A percentile compares a stretch with the other conserved stretches of the same genome.
Evolutionary conservation across 192 early-diverging fungal species (phyloP).

Genomic region (Linnemannia zychae): DNA sequence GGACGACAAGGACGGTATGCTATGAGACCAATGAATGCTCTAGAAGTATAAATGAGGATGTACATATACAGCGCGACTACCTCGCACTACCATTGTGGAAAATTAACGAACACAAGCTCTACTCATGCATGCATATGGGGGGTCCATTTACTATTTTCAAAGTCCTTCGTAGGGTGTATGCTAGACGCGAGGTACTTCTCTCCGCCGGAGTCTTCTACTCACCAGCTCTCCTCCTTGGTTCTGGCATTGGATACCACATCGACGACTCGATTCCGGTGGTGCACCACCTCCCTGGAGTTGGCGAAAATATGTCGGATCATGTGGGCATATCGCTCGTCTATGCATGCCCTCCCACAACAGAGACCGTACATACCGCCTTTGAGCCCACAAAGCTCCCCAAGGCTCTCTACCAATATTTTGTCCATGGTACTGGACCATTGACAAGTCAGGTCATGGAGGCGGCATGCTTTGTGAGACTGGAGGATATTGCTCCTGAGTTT

Average conservation of each 20-base stretch:
- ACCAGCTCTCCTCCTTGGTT: conserved; percentile 48
- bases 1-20: conserved; percentile 18
- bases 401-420: not conserved
- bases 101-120: not conserved
- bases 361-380: not conserved
- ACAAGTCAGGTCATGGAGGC: conserved; percentile 12
- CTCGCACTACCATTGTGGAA: not conserved
- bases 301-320: conserved; percentile 54
- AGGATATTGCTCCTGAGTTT: conserved; percentile 37
- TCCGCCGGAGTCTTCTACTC: conserved; percentile 50
- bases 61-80: not conserved
- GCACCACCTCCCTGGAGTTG: conserved; percentile 53
- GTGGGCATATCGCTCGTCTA: conserved; percentile 28
- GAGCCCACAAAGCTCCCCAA: not conserved
- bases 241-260: conserved; percentile 47
- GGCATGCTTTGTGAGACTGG: conserved; percentile 17
- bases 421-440: conserved; percentile 15
- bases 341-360: not conserved
- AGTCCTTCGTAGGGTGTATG: conserved; percentile 20
- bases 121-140: not conserved
- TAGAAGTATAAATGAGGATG: not conserved
- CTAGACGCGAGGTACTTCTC: conserved; percentile 53
- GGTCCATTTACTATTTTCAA: not conserved
- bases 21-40: not conserved
- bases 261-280: conserved; percentile 31